phyloP scores from a whole-genome alignment of 106 monocot genomes.

The Dendrobium chrysotoxum region DNA sequence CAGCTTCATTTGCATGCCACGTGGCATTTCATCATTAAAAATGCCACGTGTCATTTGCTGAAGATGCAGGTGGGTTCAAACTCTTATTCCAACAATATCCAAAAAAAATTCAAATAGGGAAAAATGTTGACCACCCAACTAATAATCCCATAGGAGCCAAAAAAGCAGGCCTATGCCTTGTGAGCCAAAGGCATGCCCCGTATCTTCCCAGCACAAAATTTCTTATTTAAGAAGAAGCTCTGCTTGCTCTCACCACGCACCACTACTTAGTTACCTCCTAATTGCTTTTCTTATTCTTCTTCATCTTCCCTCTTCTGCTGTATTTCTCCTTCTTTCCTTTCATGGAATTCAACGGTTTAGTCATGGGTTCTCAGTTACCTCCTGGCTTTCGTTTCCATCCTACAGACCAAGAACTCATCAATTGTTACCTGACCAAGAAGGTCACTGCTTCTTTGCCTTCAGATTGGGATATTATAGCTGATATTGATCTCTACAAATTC shows the following conservation, averaged over 20 bases:
- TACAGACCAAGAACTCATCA: constrained; percentile 18
- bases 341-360: constrained; percentile 4
- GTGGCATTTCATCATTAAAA: too few relatives aligned
- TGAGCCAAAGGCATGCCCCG: not conserved
- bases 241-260: not conserved
- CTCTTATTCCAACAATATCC: too few relatives aligned
- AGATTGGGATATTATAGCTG: constrained; percentile 10
- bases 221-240: not conserved
- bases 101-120: too few relatives aligned
- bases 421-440: constrained; percentile 15
- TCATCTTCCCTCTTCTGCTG: not conserved
- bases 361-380: constrained; percentile 6
- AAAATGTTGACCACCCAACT: not conserved
- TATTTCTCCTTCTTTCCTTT: not conserved
- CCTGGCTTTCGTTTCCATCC: constrained; percentile 21
- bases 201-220: constrained; percentile 2
- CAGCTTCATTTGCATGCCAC: too few relatives aligned
- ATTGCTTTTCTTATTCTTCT: not conserved
- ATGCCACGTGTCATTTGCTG: too few relatives aligned
- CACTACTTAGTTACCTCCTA: not conserved
- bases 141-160: not conserved
- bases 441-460: not conserved
- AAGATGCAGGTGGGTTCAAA: too few relatives aligned
- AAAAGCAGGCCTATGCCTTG: not conserved
- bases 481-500: constrained; percentile 20